Conservation (phyloP, 2,329 filamentous ascomycete species). For the Cryphonectria parasitica region DNA sequence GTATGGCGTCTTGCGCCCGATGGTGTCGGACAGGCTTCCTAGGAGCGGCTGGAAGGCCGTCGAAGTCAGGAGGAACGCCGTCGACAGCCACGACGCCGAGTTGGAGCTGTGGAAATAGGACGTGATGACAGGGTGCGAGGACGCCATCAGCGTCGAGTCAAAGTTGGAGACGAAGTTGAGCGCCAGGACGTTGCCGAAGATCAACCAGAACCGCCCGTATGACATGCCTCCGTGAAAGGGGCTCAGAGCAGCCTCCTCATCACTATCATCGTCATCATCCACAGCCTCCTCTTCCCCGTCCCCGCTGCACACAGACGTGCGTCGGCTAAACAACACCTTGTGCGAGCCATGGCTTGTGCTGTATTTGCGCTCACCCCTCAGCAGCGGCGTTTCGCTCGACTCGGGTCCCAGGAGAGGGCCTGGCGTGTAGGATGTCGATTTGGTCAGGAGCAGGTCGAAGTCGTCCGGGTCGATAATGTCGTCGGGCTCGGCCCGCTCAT, state of each 20-base stretch:
- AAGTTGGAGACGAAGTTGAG: slow-evolving; percentile 66
- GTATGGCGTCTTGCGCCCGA: slow-evolving; percentile 71
- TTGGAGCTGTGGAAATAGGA: slow-evolving; percentile 80
- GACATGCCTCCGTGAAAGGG: slow-evolving; percentile 52
- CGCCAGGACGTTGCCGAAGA: slow-evolving; percentile 63
- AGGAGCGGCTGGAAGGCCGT: slow-evolving; percentile 77
- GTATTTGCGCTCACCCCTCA: slow-evolving; percentile 41
- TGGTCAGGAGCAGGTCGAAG: slow-evolving; percentile 44
- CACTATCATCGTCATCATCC: slow-evolving; percentile 3
- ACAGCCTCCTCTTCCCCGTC: slow-evolving; percentile 2
- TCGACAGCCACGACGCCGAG: slow-evolving; percentile 81
- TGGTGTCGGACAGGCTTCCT: slow-evolving; percentile 73
- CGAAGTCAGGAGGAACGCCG: slow-evolving; percentile 75
- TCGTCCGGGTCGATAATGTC: slow-evolving; percentile 40
- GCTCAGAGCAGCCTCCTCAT: slow-evolving; percentile 5
- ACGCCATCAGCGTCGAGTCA: slow-evolving; percentile 81
- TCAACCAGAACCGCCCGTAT: slow-evolving; percentile 60
- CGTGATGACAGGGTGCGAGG: slow-evolving; percentile 76
- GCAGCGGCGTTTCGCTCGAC: slow-evolving; percentile 44
- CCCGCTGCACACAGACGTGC: slow-evolving; percentile 17
- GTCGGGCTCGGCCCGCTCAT: slow-evolving; percentile 22
- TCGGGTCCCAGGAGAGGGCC: slow-evolving; percentile 48
- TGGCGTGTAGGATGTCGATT: slow-evolving; percentile 43
- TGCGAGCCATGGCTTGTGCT: slow-evolving; percentile 28
- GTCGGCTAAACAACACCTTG: slow-evolving; percentile 17